Base-by-base conservation (phyloP, 108 stramenopile species). In the Stephanodiscus triporus region DNA sequence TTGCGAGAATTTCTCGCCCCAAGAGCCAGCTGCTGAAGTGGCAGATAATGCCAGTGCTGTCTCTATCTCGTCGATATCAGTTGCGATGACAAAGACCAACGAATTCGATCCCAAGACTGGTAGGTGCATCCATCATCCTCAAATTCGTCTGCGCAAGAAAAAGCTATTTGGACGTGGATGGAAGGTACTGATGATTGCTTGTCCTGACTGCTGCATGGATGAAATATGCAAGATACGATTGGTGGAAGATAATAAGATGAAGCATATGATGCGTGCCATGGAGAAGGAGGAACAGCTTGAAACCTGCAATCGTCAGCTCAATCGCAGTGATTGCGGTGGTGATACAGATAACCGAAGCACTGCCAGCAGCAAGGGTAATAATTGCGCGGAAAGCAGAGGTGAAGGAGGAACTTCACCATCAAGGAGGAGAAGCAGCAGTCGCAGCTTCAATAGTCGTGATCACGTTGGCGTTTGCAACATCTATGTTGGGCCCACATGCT, bases 161-260 rank as follows among this genome's bases (percentile, higher is more conserved):
- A 80, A 80, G 55, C 49, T 80, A 24, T 60, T 80, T 49, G 72
- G 72, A 23, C 37, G 67, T 34, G 79, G 72, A 34, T 80, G 79
- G 79, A 80, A 80, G 72, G 61, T 80, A 6, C 79, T 73, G 45
- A 80, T 73, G 79, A 73, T 29, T 29, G 72, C 79, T 7, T 80
- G 79, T 64, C 79, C 20, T n/a, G n/a, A n/a, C n/a, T n/a, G n/a
- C n/a, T n/a, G n/a, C n/a, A n/a, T n/a, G n/a, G n/a, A n/a, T n/a
- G 72, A 80, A 66, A 53, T 80, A 37, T 51, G 62, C 16, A 59
- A 63, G 6, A 61, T 80, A 14, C 66, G 73, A 43, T 36, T 38
- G 50, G 63, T 17, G 0, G 68, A 69, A 40, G 19, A 59, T 32
- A 59, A 40, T 23, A 45, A 23, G n/a, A 17, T 56, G 55, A 26